Conservation (phyloP, 2,329 filamentous ascomycete species). For the Corniculantispora saksenae region DNA sequence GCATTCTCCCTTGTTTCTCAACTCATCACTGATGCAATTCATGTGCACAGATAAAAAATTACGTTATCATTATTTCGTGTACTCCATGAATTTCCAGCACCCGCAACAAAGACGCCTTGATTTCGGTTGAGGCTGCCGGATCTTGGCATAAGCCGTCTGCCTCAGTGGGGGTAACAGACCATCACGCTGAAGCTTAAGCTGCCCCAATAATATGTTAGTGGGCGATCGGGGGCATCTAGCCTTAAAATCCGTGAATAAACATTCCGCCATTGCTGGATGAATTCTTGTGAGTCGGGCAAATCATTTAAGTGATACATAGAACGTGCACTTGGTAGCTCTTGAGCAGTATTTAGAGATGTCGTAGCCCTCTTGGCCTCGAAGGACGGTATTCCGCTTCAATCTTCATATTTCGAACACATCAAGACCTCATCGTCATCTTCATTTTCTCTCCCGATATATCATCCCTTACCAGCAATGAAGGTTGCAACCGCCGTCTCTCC, state of each 20-base stretch:
- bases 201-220: background rate
- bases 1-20: too few species aligned
- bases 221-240: background rate
- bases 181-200: background rate
- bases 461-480: background rate
- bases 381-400: too few species aligned
- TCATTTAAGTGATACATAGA: background rate
- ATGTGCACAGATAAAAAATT: background rate
- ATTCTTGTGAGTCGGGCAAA: background rate
- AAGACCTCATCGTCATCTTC: background rate
- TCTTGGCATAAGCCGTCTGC: constrained; percentile 12
- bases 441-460: background rate
- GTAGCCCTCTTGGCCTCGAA: background rate
- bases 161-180: background rate
- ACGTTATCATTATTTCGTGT: background rate
- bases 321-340: background rate
- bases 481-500: background rate
- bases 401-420: background rate
- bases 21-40: background rate
- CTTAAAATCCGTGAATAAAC: background rate
- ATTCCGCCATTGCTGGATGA: background rate
- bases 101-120: background rate
- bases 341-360: background rate
- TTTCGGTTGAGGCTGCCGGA: background rate
- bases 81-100: background rate